These are phyloP conservation scores for Tolypocladium pustulatum DNA, from an alignment of 2,329 filamentous ascomycete genomes.

Conservation along the genomic window DNA sequence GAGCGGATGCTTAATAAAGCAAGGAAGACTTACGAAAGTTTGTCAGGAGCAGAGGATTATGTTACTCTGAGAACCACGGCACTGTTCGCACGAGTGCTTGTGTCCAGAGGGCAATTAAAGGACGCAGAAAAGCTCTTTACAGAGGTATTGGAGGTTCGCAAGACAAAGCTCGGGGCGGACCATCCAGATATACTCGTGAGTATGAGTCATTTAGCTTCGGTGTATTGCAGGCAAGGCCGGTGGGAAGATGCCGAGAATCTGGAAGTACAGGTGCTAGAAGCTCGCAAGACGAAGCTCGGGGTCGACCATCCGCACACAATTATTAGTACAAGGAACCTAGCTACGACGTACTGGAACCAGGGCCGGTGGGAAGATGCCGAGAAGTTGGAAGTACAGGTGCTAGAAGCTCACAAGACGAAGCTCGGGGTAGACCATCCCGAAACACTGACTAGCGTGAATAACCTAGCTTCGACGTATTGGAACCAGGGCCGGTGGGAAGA, in stretches of 20 bases:
- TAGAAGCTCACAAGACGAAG: background rate
- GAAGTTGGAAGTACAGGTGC: background rate
- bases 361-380: background rate
- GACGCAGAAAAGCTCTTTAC: background rate
- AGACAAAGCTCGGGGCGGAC: background rate
- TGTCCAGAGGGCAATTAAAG: background rate
- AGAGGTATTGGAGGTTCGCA: background rate
- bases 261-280: background rate
- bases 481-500: background rate
- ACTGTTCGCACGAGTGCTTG: background rate
- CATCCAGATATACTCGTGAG: background rate
- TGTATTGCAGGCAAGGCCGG: background rate
- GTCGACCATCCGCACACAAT: background rate
- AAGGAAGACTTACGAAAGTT: background rate
- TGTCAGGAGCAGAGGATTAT: background rate
- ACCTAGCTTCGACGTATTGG: background rate
- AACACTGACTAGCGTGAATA: background rate
- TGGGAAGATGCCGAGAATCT: background rate
- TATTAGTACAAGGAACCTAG: background rate
- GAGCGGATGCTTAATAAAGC: background rate
- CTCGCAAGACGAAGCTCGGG: background rate
- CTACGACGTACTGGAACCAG: background rate
- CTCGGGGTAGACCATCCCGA: background rate
- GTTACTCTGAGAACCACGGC: background rate
- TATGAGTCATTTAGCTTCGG: background rate